Conservation (phyloP, 371 early-diverging fungal species). For the Capniomyces stellatus region DNA sequence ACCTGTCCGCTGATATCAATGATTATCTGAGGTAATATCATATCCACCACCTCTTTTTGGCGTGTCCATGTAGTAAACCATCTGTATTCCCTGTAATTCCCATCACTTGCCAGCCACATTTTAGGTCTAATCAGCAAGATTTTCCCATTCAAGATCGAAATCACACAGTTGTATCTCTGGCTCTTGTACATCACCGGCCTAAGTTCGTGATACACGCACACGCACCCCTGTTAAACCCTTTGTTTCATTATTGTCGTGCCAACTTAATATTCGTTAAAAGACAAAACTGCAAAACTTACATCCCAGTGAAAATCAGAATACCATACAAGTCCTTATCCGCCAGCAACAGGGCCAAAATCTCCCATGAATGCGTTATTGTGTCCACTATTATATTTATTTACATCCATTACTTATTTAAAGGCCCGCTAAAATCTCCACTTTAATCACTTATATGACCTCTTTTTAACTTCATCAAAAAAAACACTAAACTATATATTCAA, state of each 20-base stretch:
- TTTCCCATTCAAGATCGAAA: slow-evolving; percentile 56
- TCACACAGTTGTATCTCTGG: slow-evolving; percentile 87
- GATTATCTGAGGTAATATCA: slow-evolving; percentile 65
- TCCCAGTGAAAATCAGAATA: slow-evolving; percentile 84
- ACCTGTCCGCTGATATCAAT: slow-evolving; percentile 55
- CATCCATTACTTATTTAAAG: too few species aligned
- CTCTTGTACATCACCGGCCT: slow-evolving; percentile 72
- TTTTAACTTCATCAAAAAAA: too few species aligned
- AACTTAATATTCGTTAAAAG: too few species aligned
- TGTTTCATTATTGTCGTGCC: too few species aligned
- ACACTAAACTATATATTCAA: too few species aligned
- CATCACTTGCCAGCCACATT: slow-evolving; percentile 84
- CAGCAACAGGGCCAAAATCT: slow-evolving; percentile 61
- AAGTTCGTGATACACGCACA: background rate
- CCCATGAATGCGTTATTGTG: slow-evolving; percentile 88
- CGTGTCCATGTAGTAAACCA: slow-evolving; percentile 87
- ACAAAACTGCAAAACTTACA: slow-evolving; percentile 50
- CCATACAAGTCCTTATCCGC: slow-evolving; percentile 35
- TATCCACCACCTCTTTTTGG: slow-evolving; percentile 40
- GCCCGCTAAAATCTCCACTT: too few species aligned
- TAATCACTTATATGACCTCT: too few species aligned
- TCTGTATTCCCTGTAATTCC: slow-evolving; percentile 88
- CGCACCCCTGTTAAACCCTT: too few species aligned
- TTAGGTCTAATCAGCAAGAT: slow-evolving; percentile 93
- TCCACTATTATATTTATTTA: slow-evolving; percentile 44